Percentiles rank a stretch among this genome's conserved stretches.
phyloP scores from a whole-genome alignment of 176 grass and related monocot species.

The Rhynchospora pubera region DNA sequence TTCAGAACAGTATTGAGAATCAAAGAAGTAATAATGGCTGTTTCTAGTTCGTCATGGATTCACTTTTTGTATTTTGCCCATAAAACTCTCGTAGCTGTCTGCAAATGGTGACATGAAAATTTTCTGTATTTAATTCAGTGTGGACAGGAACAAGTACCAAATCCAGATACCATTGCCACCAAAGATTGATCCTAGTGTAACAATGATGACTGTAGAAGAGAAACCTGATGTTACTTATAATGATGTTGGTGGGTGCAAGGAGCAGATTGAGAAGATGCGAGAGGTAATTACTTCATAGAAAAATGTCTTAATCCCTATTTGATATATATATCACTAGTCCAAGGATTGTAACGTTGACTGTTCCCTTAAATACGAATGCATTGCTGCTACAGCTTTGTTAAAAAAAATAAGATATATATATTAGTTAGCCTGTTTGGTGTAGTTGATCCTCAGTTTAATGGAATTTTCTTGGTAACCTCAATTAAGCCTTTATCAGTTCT shows the following conservation, averaged over 20 bases:
- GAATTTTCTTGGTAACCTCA: not conserved
- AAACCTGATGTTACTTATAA: constrained; percentile 97
- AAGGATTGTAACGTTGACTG: not conserved
- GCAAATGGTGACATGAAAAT: not conserved
- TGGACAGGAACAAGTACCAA: constrained; percentile 91
- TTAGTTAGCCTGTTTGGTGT: too few relatives aligned
- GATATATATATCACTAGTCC: not conserved
- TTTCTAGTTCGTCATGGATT: not conserved
- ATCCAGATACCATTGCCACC: constrained; percentile 89
- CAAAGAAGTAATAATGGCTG: not conserved
- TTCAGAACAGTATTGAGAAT: not conserved
- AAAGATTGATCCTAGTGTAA: constrained; percentile 93
- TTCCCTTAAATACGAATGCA: not conserved
- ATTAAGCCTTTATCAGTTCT: not conserved
- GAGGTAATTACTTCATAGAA: constrained; percentile 37
- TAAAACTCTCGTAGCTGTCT: not conserved
- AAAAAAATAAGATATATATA: too few relatives aligned
- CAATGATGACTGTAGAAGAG: constrained; percentile 98
- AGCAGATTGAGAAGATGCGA: constrained; percentile 95
- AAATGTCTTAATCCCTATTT: not conserved
- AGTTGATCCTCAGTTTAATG: not conserved
- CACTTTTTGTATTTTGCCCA: not conserved
- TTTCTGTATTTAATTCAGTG: constrained; percentile 42
- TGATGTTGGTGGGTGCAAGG: constrained; percentile 89
- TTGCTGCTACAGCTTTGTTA: not conserved